Percentiles rank a stretch among this genome's conserved stretches.
These are phyloP conservation scores for Populus deltoides DNA, from an alignment of 345 rosid species.

Conservation along the genomic window DNA sequence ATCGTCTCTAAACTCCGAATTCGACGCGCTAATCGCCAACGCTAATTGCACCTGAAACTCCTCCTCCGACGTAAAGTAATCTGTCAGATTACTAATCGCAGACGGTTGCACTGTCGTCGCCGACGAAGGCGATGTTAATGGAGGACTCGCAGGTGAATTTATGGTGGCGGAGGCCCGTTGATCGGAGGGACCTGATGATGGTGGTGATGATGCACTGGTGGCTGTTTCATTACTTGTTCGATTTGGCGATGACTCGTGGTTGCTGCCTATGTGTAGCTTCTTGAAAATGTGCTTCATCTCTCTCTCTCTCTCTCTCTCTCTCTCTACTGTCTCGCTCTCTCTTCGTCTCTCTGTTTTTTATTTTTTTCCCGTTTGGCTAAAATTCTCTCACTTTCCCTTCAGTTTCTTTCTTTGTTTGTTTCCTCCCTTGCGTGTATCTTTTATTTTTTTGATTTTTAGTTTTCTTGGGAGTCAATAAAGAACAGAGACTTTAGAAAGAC, in stretches of 20 bases:
- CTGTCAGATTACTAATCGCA: conserved; percentile 25
- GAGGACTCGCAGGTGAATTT: conserved; percentile 43
- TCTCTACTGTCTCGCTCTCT: not conserved
- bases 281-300: conserved; percentile 91
- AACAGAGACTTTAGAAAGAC: not conserved
- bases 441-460: not conserved
- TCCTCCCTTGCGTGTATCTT: not conserved
- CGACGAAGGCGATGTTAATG: conserved; percentile 39
- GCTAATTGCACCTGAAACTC: conserved; percentile 96
- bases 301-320: not conserved
- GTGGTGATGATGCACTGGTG: conserved; percentile 14
- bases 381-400: not conserved
- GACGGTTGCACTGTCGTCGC: conserved; percentile 7
- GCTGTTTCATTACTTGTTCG: conserved; percentile 41
- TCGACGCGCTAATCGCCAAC: conserved; percentile 90
- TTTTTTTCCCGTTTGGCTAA: not conserved
- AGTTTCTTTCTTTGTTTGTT: not conserved
- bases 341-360: not conserved
- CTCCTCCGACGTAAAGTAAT: conserved; percentile 83
- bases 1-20: conserved; percentile 62
- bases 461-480: not conserved
- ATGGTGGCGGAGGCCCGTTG: conserved; percentile 35
- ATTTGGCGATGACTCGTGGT: conserved; percentile 61
- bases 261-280: conserved; percentile 79
- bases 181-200: conserved; percentile 43